These are phyloP conservation scores for Mediolabrus comicus DNA, from an alignment of 108 stramenopile genomes.

Conservation along the genomic window DNA sequence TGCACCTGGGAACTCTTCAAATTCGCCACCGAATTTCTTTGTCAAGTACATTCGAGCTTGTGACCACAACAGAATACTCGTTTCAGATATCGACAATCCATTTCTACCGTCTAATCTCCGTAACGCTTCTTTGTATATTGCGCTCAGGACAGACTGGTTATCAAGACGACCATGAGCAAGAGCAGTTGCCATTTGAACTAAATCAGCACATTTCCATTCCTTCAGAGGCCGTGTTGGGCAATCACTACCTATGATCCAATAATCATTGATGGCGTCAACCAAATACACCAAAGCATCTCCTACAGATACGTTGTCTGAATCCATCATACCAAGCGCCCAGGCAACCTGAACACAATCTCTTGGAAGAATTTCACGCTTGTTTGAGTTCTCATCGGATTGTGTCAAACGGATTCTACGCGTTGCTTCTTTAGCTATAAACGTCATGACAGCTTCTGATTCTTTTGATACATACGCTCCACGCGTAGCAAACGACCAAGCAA, in stretches of 20 bases:
- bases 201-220: slow-evolving; percentile 69
- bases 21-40: slow-evolving; percentile 42
- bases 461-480: slow-evolving; percentile 56
- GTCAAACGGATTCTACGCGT: slow-evolving; percentile 15
- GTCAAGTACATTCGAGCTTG: slow-evolving; percentile 74
- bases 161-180: slow-evolving; percentile 79
- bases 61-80: slow-evolving; percentile 75
- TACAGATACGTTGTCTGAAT: slow-evolving; percentile 67
- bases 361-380: slow-evolving; percentile 36
- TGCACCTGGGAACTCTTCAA: slow-evolving; percentile 51
- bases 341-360: slow-evolving; percentile 73
- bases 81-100: slow-evolving; percentile 62
- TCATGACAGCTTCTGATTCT: slow-evolving; percentile 52
- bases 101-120: slow-evolving; percentile 28
- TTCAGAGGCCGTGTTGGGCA: slow-evolving; percentile 43
- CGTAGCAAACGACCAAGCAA: slow-evolving; percentile 82
- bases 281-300: slow-evolving; percentile 60
- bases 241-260: slow-evolving; percentile 31
- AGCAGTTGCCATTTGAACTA: slow-evolving; percentile 66
- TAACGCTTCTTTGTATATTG: slow-evolving; percentile 61
- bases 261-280: slow-evolving; percentile 56
- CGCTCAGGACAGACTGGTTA: slow-evolving; percentile 49
- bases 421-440: slow-evolving; percentile 54
- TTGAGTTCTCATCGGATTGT: slow-evolving; percentile 2
- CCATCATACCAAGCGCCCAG: slow-evolving; percentile 76